phyloP scores from a whole-genome alignment of 2,329 filamentous ascomycete genomes.

The Epichloe elymi region DNA sequence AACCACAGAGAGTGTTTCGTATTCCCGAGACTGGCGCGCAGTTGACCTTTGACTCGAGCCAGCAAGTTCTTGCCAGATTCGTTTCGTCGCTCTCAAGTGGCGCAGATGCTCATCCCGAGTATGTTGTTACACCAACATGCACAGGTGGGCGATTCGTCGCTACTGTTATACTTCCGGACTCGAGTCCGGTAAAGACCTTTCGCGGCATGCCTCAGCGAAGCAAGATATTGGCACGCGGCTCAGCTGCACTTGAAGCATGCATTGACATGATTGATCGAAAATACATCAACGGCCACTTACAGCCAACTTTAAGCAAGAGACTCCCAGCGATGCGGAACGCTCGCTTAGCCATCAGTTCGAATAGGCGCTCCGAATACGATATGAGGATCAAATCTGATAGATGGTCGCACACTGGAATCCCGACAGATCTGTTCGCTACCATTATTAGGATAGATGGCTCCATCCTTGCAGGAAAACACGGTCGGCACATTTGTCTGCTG shows the following conservation, averaged over 20 bases:
- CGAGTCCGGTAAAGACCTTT: constrained; percentile 55
- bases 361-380: constrained; percentile 58
- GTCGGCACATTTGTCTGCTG: constrained; percentile 55
- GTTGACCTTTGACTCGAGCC: constrained; percentile 63
- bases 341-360: constrained; percentile 64
- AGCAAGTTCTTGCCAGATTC: constrained; percentile 61
- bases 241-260: constrained; percentile 78
- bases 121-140: constrained; percentile 38
- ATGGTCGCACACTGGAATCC: constrained; percentile 42
- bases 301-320: constrained; percentile 57
- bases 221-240: constrained; percentile 73
- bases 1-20: constrained; percentile 37
- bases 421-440: constrained; percentile 45
- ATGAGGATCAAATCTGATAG: constrained; percentile 69
- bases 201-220: constrained; percentile 50
- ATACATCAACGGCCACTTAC: constrained; percentile 60
- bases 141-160: constrained; percentile 52
- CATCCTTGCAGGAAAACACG: constrained; percentile 40
- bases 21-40: constrained; percentile 60
- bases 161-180: constrained; percentile 66
- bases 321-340: constrained; percentile 81
- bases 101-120: constrained; percentile 34
- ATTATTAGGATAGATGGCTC: constrained; percentile 46
- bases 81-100: constrained; percentile 43
- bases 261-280: constrained; percentile 50